Conservation (phyloP, 2,329 filamentous ascomycete species). For the Myriosclerotinia duriaeana region DNA sequence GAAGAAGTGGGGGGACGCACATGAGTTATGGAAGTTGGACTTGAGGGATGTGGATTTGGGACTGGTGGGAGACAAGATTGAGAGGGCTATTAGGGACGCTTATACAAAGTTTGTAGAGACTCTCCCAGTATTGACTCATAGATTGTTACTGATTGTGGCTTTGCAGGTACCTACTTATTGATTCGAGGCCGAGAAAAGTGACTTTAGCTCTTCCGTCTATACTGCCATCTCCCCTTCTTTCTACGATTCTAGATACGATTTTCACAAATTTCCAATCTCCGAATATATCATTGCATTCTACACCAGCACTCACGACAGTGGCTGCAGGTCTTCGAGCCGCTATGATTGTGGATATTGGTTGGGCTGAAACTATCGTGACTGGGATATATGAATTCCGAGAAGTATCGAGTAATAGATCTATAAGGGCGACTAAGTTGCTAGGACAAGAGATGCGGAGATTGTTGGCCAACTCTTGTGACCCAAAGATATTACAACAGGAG, state of each 20-base stretch:
- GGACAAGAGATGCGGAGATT: slow-evolving; percentile 67
- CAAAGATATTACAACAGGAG: slow-evolving; percentile 35
- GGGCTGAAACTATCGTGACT: slow-evolving; percentile 84
- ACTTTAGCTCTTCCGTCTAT: slow-evolving; percentile 74
- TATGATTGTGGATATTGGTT: slow-evolving; percentile 85
- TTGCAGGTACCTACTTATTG: slow-evolving; percentile 62
- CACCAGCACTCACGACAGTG: slow-evolving; percentile 69
- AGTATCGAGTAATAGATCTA: slow-evolving; percentile 66
- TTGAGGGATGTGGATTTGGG: slow-evolving; percentile 71
- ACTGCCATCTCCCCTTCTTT: slow-evolving; percentile 75
- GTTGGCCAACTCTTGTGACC: slow-evolving; percentile 50
- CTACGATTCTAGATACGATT: slow-evolving; percentile 70
- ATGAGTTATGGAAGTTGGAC: slow-evolving; percentile 79
- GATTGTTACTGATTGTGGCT: slow-evolving; percentile 25
- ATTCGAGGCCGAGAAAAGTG: slow-evolving; percentile 73
- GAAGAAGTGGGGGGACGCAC: slow-evolving; percentile 59
- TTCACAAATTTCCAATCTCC: slow-evolving; percentile 81
- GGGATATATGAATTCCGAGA: slow-evolving; percentile 90
- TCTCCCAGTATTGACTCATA: slow-evolving; percentile 1
- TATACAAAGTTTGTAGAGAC: slow-evolving; percentile 70
- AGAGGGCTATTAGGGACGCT: slow-evolving; percentile 75
- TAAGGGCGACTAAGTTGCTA: slow-evolving; percentile 72
- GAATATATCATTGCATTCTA: slow-evolving; percentile 76
- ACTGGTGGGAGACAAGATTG: slow-evolving; percentile 81
- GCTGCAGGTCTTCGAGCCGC: slow-evolving; percentile 84